Evolutionary conservation across 192 early-diverging fungal species (phyloP), one percentile per base, ranked within the genome.

Genomic region (Rhizophagus sp.): DNA sequence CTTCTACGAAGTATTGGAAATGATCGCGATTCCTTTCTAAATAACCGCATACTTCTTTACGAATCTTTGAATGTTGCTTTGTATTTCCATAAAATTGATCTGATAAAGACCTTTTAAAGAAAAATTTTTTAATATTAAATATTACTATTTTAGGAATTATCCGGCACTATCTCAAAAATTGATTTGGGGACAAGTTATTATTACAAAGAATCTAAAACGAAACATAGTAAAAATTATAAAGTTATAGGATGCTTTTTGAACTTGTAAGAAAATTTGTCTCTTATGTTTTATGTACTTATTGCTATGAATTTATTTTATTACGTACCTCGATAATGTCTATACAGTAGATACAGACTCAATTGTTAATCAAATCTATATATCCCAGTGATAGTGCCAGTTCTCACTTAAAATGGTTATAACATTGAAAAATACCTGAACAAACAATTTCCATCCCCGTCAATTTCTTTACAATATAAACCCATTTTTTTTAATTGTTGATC

Each of bases 391-490:
- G 4, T 52, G 50, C 50, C 15, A 52, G 52, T 17, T 22, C 5
- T 57, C 17, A 57, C 17, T 57, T 7, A 57, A 57, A 22, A 22
- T 22, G 17, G 22, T 6, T 57, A 19, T 22, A 57, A 22, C 12
- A 57, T 57, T 49, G 11, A 73, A 19, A 57, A n/a, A 25, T 87
- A 88, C 88, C 90, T 82, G 74, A 92, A 92, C 65, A 92, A 82
- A 73, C 91, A 94, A 85, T 94, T 94, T 69, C 93, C 92, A 72
- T 94, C 93, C 66, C 92, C 93, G 19, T 82, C 83, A 44, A 92
- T 92, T 73, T 92, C 90, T 72, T 92, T 92, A 77, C 88, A 88
- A 57, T 88, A 90, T 39, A 92, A 82, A 25, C 87, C 84, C 2
- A 85, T 68, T 62, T 82, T 79, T 65, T 84, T 87, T 7, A 93